A percentile compares a stretch with the other conserved stretches of the same genome.
These are phyloP conservation scores for Penicillium corylophilum DNA, from an alignment of 2,329 filamentous ascomycete species.

Conservation along the genomic window DNA sequence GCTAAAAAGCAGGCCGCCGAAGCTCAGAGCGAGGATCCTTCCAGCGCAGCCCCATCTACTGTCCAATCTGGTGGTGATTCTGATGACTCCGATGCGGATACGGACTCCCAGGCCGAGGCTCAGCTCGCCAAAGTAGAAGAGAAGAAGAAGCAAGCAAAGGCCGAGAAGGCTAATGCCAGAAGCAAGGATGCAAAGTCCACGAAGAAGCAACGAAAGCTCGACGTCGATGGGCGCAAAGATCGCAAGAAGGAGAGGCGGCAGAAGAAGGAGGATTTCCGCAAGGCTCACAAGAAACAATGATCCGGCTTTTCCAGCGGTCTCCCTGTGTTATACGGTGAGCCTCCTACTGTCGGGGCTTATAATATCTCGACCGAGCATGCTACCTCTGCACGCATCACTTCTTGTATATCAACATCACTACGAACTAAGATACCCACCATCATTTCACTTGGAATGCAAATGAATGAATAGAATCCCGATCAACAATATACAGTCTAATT, in stretches of 20 bases:
- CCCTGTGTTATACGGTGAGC: background rate
- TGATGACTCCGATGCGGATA: constrained; percentile 16
- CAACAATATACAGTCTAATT: background rate
- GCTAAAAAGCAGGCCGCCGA: constrained; percentile 39
- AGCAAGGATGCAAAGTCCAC: constrained; percentile 20
- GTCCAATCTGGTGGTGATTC: constrained; percentile 22
- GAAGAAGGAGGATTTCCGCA: constrained; percentile 44
- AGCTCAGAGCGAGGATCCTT: constrained; percentile 13
- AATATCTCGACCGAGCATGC: background rate
- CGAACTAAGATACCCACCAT: constrained; percentile 2
- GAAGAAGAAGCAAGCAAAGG: constrained; percentile 24
- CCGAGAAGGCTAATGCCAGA: constrained; percentile 27
- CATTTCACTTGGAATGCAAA: background rate
- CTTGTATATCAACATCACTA: background rate
- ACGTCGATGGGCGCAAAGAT: constrained; percentile 27
- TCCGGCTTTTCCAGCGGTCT: background rate
- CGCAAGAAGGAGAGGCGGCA: constrained; percentile 30
- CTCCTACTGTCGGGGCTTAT: background rate
- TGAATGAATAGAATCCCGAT: background rate
- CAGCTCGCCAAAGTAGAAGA: constrained; percentile 22
- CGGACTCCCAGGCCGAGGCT: constrained; percentile 4
- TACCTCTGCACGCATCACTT: background rate
- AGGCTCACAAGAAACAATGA: constrained; percentile 30
- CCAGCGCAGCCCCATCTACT: constrained; percentile 6
- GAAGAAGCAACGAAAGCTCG: constrained; percentile 28